Evolutionary conservation across 345 rosid genomes (phyloP).

Genomic region (Citrus mangshanensis): DNA sequence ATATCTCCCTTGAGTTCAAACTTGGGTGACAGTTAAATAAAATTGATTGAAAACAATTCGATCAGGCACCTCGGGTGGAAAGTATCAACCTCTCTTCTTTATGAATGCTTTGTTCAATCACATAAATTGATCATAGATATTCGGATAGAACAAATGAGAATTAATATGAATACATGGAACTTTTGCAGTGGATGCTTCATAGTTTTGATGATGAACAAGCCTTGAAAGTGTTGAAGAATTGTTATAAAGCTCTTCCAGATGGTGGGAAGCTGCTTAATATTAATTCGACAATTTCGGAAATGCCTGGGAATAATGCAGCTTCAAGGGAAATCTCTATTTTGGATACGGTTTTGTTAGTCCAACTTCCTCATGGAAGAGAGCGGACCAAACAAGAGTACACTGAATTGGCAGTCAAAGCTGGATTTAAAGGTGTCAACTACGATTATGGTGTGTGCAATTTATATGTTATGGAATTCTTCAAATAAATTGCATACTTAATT

Average conservation of each 20-base stretch:
- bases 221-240: not conserved
- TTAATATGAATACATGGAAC: too few species aligned
- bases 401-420: not conserved
- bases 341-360: not conserved
- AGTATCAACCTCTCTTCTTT: too few species aligned
- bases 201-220: not conserved
- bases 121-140: too few species aligned
- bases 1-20: too few species aligned
- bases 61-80: fast-evolving
- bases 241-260: not conserved
- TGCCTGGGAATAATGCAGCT: not conserved
- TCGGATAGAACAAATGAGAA: not conserved
- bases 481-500: not conserved
- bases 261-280: not conserved
- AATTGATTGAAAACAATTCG: too few species aligned
- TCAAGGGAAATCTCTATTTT: not conserved
- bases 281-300: not conserved
- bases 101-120: not conserved
- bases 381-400: not conserved
- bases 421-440: not conserved
- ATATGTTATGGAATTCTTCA: not conserved
- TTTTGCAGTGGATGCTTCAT: not conserved
- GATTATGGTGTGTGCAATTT: not conserved
- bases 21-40: too few species aligned
- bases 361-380: not conserved